Base-by-base conservation (phyloP, 2,329 filamentous ascomycete species). In the Fusarium sp. region DNA sequence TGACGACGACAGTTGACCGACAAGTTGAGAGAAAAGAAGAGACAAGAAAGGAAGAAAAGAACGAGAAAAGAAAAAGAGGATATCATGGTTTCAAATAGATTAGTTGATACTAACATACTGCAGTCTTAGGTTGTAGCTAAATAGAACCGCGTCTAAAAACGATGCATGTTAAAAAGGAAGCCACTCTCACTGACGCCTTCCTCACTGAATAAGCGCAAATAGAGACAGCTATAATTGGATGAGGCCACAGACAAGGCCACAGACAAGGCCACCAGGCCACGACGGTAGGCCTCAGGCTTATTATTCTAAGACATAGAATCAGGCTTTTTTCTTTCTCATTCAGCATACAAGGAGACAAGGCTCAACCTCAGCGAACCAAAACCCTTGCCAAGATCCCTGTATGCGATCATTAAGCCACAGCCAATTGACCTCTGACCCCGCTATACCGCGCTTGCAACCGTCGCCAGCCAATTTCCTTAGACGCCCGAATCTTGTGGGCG, bases 361-460 rank as follows among this genome's bases (percentile, higher is more conserved):
- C 50, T 55, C 37, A 51, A 58, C 31, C 40, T n/a, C 40, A 61
- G 36, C 59, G 37, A 56, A 65, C 54, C 53, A 65, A 20, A 45
- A 7, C 26, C 54, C 65, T 50, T 69, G 60, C 38, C 50, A 15
- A 30, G 30, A 68, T 61, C 62, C 59, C 57, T 70, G 65, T 37
- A 65, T 28, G 50, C 56, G 53, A 59, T 56, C 42, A 36, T 40
- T 44, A 23, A 45, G 58, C 54, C 56, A 57, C 49, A 52, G 66
- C 71, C 71, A 70, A 73, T 73, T 68, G 71, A 40, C 54, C 34
- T 36, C 28, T n/a, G 36, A 26, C 38, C 37, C 36, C 50, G 51
- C 53, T 38, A 65, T 33, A 42, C 57, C 70, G 71, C 71, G 71
- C 71, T 73, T 73, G 69, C 57, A 67, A 69, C 56, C 49, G 44